These are phyloP conservation scores for Phytophthora fragariaefolia DNA, from an alignment of 352 stramenopile species.

Conservation along the genomic window DNA sequence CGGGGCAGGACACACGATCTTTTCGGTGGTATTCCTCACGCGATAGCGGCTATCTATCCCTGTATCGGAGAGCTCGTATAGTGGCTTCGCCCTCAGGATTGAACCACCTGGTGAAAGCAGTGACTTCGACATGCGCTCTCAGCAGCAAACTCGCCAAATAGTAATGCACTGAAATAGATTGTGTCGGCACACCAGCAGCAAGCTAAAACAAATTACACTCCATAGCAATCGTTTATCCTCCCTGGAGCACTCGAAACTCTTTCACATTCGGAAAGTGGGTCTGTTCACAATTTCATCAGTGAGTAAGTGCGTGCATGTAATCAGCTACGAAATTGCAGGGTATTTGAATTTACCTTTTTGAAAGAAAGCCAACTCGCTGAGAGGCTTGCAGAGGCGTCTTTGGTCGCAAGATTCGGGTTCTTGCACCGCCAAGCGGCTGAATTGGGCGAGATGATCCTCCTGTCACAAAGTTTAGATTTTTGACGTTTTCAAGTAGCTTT, in stretches of 20 bases:
- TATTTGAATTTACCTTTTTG: constrained; percentile 55
- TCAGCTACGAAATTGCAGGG: not conserved
- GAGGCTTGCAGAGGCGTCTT: constrained; percentile 76
- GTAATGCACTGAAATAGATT: constrained; percentile 31
- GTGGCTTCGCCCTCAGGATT: constrained; percentile 39
- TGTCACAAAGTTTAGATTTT: constrained; percentile 15
- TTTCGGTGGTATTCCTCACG: constrained; percentile 9
- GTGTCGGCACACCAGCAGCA: constrained; percentile 2
- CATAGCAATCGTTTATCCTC: not conserved
- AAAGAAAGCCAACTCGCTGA: constrained; percentile 64
- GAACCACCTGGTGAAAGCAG: constrained; percentile 29
- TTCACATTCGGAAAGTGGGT: constrained; percentile 48
- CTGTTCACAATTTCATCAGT: constrained; percentile 10
- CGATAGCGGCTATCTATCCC: constrained; percentile 6
- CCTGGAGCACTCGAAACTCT: not conserved
- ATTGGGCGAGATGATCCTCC: constrained; percentile 39
- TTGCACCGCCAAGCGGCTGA: constrained; percentile 48
- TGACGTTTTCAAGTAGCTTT: constrained; percentile 9
- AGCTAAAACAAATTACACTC: constrained; percentile 6
- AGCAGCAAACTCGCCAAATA: constrained; percentile 4
- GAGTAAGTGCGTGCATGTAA: not conserved
- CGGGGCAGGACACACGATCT: not conserved
- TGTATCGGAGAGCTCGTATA: constrained; percentile 45
- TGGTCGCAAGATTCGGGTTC: constrained; percentile 65
- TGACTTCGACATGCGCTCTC: constrained; percentile 28